A percentile compares a stretch with the other conserved stretches of the same genome.
phyloP scores from a whole-genome alignment of 192 early-diverging fungal genomes.

The Coemansia sp. region DNA sequence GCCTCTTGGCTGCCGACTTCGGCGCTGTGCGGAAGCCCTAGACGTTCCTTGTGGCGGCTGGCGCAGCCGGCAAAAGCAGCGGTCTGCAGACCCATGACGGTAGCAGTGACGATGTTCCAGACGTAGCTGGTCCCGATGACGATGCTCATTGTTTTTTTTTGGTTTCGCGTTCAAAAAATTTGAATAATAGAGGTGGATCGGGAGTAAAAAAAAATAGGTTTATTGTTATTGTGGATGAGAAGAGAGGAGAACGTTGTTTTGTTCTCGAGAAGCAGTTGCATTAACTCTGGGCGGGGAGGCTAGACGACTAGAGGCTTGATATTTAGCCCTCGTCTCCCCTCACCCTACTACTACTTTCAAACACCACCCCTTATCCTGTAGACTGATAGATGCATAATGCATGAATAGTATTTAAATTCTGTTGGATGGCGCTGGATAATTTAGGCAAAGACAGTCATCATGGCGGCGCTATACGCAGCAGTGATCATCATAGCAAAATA shows the following conservation, averaged over 20 bases:
- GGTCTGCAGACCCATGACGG: conserved; percentile 44
- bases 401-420: background rate
- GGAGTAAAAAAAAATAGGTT: background rate
- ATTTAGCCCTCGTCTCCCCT: too few species aligned
- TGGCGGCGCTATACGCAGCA: conserved; percentile 20
- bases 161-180: too few species aligned
- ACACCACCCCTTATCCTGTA: background rate
- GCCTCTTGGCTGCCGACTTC: conserved; percentile 37
- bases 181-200: background rate
- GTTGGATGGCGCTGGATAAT: too few species aligned
- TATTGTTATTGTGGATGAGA: too few species aligned
- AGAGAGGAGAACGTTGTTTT: too few species aligned
- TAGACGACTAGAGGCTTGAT: too few species aligned
- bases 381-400: background rate
- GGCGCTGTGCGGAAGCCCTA: conserved; percentile 38
- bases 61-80: conserved; percentile 41
- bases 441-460: conserved; percentile 21
- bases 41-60: conserved; percentile 22
- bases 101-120: conserved; percentile 48
- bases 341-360: too few species aligned
- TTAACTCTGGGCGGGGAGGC: too few species aligned
- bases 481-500: conserved; percentile 18
- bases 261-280: too few species aligned
- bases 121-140: conserved; percentile 51
- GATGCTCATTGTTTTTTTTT: conserved; percentile 29